phyloP scores from a whole-genome alignment of 805 yeast species.

The Nakazawaea sp. region DNA sequence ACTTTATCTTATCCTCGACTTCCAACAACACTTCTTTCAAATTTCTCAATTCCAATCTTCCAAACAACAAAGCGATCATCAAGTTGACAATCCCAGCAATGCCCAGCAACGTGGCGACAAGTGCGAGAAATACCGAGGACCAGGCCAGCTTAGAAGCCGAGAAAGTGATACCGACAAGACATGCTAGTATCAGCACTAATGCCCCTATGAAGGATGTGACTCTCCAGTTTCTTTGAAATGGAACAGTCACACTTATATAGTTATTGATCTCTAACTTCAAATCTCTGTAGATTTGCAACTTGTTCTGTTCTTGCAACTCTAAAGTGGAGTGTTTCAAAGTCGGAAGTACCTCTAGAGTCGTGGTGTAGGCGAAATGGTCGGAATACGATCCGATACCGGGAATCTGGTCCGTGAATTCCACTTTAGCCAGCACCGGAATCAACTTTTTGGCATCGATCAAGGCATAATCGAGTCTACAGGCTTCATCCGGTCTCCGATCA shows the following conservation, averaged over 20 bases:
- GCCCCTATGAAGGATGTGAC: slow-evolving; percentile 56
- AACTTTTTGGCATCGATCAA: slow-evolving; percentile 56
- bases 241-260: slow-evolving; percentile 43
- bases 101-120: slow-evolving; percentile 47
- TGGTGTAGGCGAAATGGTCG: slow-evolving; percentile 84
- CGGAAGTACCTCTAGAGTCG: slow-evolving; percentile 29
- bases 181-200: slow-evolving; percentile 40
- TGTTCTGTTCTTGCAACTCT: slow-evolving; percentile 10
- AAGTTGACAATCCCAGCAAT: slow-evolving; percentile 72
- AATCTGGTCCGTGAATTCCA: slow-evolving; percentile 64
- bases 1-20: slow-evolving; percentile 32
- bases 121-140: slow-evolving; percentile 59
- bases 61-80: slow-evolving; percentile 70
- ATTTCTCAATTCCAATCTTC: slow-evolving; percentile 74
- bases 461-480: slow-evolving; percentile 88
- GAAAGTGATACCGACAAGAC: slow-evolving; percentile 51
- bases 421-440: slow-evolving; percentile 54
- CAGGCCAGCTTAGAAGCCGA: slow-evolving; percentile 48
- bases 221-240: slow-evolving; percentile 62
- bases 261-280: slow-evolving; percentile 38
- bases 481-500: slow-evolving; percentile 48
- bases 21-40: slow-evolving; percentile 69
- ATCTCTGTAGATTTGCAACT: slow-evolving; percentile 36
- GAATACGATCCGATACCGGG: slow-evolving; percentile 72
- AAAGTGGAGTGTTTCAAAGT: slow-evolving; percentile 3